These are phyloP conservation scores for Pulveroboletus sp. DNA, from an alignment of 768 basidiomycete genomes.

Conservation along the genomic window DNA sequence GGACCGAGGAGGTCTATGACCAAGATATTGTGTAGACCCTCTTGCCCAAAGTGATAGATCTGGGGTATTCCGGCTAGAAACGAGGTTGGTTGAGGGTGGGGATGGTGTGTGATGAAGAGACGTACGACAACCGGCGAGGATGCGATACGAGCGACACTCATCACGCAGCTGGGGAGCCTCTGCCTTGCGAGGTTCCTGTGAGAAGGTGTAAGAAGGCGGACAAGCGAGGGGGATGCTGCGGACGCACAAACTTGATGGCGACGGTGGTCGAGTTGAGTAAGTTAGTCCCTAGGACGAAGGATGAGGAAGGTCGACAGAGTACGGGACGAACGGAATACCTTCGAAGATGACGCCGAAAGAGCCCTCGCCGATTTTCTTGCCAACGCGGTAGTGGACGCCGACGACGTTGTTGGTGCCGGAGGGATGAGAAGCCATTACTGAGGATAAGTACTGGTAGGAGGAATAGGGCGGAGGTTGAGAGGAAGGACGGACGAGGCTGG, in stretches of 20 bases:
- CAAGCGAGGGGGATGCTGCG: neutral
- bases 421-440: constrained; percentile 50
- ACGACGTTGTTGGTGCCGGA: constrained; percentile 73
- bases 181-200: constrained; percentile 82
- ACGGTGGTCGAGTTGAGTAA: constrained; percentile 97
- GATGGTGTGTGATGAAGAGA: constrained; percentile 23
- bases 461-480: constrained; percentile 2
- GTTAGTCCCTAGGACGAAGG: constrained; percentile 70
- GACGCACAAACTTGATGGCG: constrained; percentile 98
- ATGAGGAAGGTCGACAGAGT: neutral
- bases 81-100: constrained; percentile 12
- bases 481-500: constrained; percentile 8
- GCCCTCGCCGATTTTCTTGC: constrained; percentile 99
- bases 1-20: constrained; percentile 98
- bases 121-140: constrained; percentile 85
- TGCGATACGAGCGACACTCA: constrained; percentile 96
- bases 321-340: constrained; percentile 40
- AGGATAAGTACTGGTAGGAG: constrained; percentile 17
- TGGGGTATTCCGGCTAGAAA: constrained; percentile 89
- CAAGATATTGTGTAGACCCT: constrained; percentile 96
- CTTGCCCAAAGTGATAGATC: constrained; percentile 99
- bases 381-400: constrained; percentile 95
- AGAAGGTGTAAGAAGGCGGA: constrained; percentile 12
- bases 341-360: constrained; percentile 96
- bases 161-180: constrained; percentile 98